These are phyloP conservation scores for Aspergillus sp. DNA, from an alignment of 2,329 filamentous ascomycete species.

Conservation along the genomic window DNA sequence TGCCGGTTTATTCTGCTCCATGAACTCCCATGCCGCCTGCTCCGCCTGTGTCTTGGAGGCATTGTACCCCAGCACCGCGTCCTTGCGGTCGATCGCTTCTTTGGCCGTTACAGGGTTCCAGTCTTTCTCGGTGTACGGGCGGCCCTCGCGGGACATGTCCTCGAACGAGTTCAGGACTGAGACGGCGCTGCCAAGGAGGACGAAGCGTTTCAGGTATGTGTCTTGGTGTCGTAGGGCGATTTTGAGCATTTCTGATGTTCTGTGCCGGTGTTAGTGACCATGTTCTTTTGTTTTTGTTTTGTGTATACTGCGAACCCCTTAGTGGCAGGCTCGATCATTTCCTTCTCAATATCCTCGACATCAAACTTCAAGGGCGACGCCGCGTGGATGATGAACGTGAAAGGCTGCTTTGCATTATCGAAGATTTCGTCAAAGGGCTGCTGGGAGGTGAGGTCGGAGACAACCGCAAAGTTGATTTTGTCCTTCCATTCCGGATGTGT, in stretches of 20 bases:
- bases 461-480: too few relatives aligned
- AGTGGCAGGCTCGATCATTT: slow-evolving; percentile 60
- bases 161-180: slow-evolving; percentile 29
- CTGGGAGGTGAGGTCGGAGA: too few relatives aligned
- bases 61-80: too few relatives aligned
- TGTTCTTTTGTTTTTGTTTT: too few relatives aligned
- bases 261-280: not conserved
- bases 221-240: slow-evolving; percentile 11
- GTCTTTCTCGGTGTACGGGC: slow-evolving; percentile 25
- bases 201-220: slow-evolving; percentile 16
- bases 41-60: too few relatives aligned
- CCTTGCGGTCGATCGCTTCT: slow-evolving; percentile 9
- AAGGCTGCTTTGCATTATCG: too few relatives aligned
- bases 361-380: slow-evolving; percentile 61
- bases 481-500: too few relatives aligned
- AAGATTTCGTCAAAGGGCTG: too few relatives aligned
- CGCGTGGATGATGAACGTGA: too few relatives aligned
- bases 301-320: slow-evolving; percentile 24
- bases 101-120: slow-evolving; percentile 19
- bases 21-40: too few relatives aligned
- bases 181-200: slow-evolving; percentile 40
- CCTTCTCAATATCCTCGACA: slow-evolving; percentile 28
- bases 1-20: too few relatives aligned
- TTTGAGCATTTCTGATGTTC: slow-evolving; percentile 19
- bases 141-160: slow-evolving; percentile 16